Conservation (phyloP, 2,329 filamentous ascomycete species). For the Rhinocladiella mackenziei region DNA sequence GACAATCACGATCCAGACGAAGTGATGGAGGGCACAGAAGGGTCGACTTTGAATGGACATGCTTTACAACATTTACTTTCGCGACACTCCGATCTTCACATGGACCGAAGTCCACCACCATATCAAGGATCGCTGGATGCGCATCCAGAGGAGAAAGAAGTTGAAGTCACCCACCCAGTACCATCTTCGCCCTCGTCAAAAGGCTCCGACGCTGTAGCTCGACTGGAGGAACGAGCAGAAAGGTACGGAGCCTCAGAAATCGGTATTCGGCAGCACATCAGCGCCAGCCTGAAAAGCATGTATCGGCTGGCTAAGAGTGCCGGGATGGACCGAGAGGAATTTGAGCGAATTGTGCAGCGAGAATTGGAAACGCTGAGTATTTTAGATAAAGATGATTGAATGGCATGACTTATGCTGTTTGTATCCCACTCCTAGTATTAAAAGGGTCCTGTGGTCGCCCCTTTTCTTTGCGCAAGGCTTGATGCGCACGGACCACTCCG, state of each 20-base stretch:
- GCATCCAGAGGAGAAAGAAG: conserved; percentile 28
- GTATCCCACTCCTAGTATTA: neutral
- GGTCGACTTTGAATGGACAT: conserved; percentile 54
- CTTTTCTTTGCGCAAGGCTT: conserved; percentile 3
- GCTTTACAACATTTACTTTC: conserved; percentile 42
- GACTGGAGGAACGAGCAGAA: conserved; percentile 52
- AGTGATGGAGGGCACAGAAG: conserved; percentile 44
- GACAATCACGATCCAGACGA: conserved; percentile 61
- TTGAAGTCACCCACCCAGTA: conserved; percentile 41
- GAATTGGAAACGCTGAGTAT: conserved; percentile 57
- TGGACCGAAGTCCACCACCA: conserved; percentile 26
- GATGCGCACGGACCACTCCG: conserved; percentile 1
- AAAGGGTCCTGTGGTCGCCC: neutral
- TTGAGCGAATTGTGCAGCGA: conserved; percentile 55
- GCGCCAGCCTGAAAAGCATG: conserved; percentile 60
- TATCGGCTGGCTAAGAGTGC: conserved; percentile 57
- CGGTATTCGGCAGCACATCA: conserved; percentile 61
- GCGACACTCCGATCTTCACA: conserved; percentile 36
- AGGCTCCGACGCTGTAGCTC: conserved; percentile 50
- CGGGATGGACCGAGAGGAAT: conserved; percentile 57
- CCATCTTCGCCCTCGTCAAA: conserved; percentile 42
- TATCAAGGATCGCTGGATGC: conserved; percentile 14
- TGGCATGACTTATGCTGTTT: neutral
- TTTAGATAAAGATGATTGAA: conserved; percentile 42
- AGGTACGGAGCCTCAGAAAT: conserved; percentile 53